Evolutionary conservation across 2,329 filamentous ascomycete genomes (phyloP).

Genomic region (Alternaria novae-zelandiae): DNA sequence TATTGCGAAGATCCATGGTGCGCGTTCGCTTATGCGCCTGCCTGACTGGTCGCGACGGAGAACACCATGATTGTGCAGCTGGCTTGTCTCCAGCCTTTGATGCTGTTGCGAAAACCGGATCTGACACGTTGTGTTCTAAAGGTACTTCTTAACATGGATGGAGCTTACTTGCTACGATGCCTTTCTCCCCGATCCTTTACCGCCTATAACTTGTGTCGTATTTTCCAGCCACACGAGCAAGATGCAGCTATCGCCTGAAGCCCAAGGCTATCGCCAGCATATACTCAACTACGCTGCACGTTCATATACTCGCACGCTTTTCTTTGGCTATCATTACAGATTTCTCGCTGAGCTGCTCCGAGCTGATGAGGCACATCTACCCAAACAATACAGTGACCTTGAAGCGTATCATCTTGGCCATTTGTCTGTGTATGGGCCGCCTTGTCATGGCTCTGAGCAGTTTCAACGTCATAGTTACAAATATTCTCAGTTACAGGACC

Average conservation of each 20-base stretch:
- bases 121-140: background rate
- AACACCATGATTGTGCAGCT: background rate
- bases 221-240: background rate
- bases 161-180: background rate
- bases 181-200: background rate
- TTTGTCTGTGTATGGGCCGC: background rate
- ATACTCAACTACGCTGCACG: constrained; percentile 6
- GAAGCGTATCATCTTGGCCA: constrained; percentile 3
- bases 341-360: constrained; percentile 5
- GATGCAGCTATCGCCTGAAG: constrained; percentile 2
- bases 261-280: background rate
- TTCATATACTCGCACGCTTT: constrained; percentile 14
- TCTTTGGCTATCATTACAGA: constrained; percentile 11
- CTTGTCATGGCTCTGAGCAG: background rate
- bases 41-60: background rate
- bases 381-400: constrained; percentile 2
- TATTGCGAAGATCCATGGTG: background rate
- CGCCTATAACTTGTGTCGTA: background rate
- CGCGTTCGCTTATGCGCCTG: background rate
- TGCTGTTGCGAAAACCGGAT: background rate
- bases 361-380: background rate
- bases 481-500: background rate
- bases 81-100: background rate
- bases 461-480: background rate
- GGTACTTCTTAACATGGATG: background rate